Base-by-base conservation (phyloP, 2,329 filamentous ascomycete species). In the Ramichloridium luteum region DNA sequence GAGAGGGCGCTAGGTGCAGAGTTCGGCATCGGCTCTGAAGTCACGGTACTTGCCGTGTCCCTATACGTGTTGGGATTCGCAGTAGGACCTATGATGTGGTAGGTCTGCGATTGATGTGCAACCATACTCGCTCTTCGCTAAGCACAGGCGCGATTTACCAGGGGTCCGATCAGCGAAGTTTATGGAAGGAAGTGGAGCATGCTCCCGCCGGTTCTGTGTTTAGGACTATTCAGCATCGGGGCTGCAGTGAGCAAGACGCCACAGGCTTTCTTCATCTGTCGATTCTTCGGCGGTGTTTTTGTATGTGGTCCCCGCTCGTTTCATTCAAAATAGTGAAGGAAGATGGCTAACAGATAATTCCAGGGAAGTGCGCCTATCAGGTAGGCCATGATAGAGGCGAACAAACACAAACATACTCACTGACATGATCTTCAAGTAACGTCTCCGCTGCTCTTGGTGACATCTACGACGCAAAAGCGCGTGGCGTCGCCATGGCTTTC, bases 41-140 rank as follows among this genome's bases (percentile, higher is more conserved):
- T 57, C 6, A 55, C 60, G 2, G 62, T 69, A 3, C 42, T 69
- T 4, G 46, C 54, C 13, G 51, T 69, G 3, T 61, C 64, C 0
- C 49, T 70, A 2, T 70, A 64, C 38, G 53, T 68, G 41, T 54
- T 51, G 33, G 59, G 56, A 3, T 64, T 59, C 34, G 57, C 59
- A 1, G 45, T 64, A 14, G 61, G 61, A 16, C 30, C 30, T 2
- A 29, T 37, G 38, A 31, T 33, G 16, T 43, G 40, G 40, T 40
- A 36, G 13, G 6, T 5, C 25, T 6, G 5, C 6, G n/a, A 13
- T 5, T 13, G 5, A 6, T 27, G 6, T 5, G n/a, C 5, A 27
- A 8, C 14, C 16, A 11, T 30, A 6, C 13, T 15, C 14, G 10
- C 14, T 12, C 10, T 8, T 39, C 43, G 6, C 40, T 44, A 4